These are phyloP conservation scores for Saturnispora dispora DNA, from an alignment of 805 yeast species.

Conservation along the genomic window DNA sequence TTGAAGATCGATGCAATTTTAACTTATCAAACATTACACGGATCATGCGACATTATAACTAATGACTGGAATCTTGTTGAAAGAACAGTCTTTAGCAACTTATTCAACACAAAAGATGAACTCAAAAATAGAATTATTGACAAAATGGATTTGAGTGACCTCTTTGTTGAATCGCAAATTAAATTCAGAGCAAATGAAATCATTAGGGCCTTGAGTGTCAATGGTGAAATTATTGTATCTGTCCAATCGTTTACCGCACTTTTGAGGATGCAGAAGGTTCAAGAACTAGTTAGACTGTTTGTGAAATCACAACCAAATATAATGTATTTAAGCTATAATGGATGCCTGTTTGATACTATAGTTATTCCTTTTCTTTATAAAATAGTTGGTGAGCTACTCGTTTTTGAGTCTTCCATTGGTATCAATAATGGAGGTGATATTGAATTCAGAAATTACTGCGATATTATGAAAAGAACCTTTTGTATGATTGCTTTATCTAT, in stretches of 20 bases:
- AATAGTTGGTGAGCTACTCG: conserved; percentile 19
- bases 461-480: conserved; percentile 19
- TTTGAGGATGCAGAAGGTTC: conserved; percentile 14
- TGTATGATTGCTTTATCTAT: conserved; percentile 21
- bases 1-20: conserved; percentile 24
- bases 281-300: conserved; percentile 21
- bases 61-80: conserved; percentile 18
- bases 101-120: conserved; percentile 11
- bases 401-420: conserved; percentile 13
- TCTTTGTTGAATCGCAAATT: not conserved
- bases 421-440: conserved; percentile 8
- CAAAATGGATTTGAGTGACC: conserved; percentile 11
- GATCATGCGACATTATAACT: conserved; percentile 17
- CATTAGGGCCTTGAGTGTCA: conserved; percentile 14
- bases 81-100: conserved; percentile 23
- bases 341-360: conserved; percentile 19
- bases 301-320: conserved; percentile 16
- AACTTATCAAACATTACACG: conserved; percentile 23
- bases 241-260: conserved; percentile 15
- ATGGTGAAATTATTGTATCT: conserved; percentile 3
- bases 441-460: conserved; percentile 15
- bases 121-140: conserved; percentile 20
- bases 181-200: conserved; percentile 12
- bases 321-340: conserved; percentile 17
- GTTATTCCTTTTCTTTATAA: conserved; percentile 21